Conservation (phyloP, 768 basidiomycete species). For the Termitomyces sp. region DNA sequence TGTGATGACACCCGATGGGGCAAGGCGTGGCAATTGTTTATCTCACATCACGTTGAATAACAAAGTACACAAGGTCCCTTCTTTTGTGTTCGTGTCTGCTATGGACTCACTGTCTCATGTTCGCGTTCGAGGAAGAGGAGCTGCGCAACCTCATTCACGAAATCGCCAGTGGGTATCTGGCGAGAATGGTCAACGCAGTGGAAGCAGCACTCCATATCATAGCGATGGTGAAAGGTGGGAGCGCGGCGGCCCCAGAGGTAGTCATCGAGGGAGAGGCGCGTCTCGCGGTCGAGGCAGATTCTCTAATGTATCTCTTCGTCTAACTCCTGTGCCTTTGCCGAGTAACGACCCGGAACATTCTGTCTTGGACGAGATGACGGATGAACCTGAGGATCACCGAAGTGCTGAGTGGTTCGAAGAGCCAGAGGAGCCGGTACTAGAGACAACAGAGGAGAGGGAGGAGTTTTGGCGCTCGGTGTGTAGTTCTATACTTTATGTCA, state of each 20-base stretch:
- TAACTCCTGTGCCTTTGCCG: conserved; percentile 18
- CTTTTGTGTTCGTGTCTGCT: background rate
- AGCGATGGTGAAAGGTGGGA: conserved; percentile 57
- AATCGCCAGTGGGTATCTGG: conserved; percentile 62
- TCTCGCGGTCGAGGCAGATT: conserved; percentile 32
- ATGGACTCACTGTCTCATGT: conserved; percentile 17
- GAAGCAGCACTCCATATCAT: conserved; percentile 28
- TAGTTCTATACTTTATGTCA: conserved; percentile 14
- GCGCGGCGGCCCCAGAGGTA: conserved; percentile 50
- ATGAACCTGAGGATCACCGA: conserved; percentile 26
- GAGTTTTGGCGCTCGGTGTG: conserved; percentile 68
- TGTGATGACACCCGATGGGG: background rate
- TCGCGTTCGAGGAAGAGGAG: conserved; percentile 15
- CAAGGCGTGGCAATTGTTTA: background rate
- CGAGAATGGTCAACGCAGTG: conserved; percentile 29
- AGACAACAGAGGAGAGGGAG: conserved; percentile 60
- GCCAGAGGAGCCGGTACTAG: conserved; percentile 46
- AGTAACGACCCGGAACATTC: conserved; percentile 16
- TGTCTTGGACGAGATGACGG: conserved; percentile 26
- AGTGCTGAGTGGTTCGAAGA: conserved; percentile 21
- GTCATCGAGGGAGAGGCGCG: conserved; percentile 33
- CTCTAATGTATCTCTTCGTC: conserved; percentile 33
- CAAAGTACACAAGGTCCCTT: background rate
- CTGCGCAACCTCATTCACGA: conserved; percentile 30
- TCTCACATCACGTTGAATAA: conserved; percentile 5